These are phyloP conservation scores for Phytophthora uliginosa DNA, from an alignment of 352 stramenopile species.

Conservation along the genomic window DNA sequence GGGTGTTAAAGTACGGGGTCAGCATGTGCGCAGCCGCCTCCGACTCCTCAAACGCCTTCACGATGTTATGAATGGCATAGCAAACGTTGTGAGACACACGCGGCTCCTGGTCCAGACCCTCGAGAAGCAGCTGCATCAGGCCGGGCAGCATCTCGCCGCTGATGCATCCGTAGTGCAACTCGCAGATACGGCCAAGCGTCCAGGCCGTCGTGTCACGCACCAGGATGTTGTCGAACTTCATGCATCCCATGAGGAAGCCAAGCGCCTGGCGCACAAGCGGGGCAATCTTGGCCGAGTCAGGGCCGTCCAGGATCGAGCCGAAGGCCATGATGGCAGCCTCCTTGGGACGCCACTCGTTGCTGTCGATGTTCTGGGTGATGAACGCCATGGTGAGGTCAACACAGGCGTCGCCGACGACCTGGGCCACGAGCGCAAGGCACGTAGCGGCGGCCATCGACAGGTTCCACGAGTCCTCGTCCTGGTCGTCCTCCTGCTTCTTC, in stretches of 20 bases:
- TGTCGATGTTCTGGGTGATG: slow-evolving; percentile 96
- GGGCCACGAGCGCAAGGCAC: slow-evolving; percentile 94
- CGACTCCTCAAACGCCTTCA: slow-evolving; percentile 93
- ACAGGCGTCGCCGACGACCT: slow-evolving; percentile 94
- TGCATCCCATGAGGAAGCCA: slow-evolving; percentile 93
- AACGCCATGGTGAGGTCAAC: slow-evolving; percentile 95
- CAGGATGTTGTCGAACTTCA: slow-evolving; percentile 92
- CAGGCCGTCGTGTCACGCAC: slow-evolving; percentile 98
- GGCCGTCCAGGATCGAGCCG: slow-evolving; percentile 96
- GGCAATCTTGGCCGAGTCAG: slow-evolving; percentile 92
- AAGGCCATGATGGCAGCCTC: slow-evolving; percentile 99
- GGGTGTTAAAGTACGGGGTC: slow-evolving; percentile 90
- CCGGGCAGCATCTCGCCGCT: slow-evolving; percentile 91
- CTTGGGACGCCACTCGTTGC: slow-evolving; percentile 95
- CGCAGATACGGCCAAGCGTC: slow-evolving; percentile 97
- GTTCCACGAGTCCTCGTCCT: slow-evolving; percentile 96
- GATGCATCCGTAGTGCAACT: slow-evolving; percentile 94
- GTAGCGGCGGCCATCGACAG: slow-evolving; percentile 95
- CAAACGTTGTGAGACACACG: slow-evolving; percentile 96
- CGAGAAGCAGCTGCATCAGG: slow-evolving; percentile 90
- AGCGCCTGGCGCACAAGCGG: slow-evolving; percentile 94
- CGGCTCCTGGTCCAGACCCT: slow-evolving; percentile 88
- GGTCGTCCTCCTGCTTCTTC: slow-evolving; percentile 96
- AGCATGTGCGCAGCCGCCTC: slow-evolving; percentile 87
- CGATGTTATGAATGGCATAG: slow-evolving; percentile 98